Evolutionary conservation across 805 yeast genomes (phyloP), one percentile per base, ranked within the genome.

Genomic region (Suhomyces sp.): DNA sequence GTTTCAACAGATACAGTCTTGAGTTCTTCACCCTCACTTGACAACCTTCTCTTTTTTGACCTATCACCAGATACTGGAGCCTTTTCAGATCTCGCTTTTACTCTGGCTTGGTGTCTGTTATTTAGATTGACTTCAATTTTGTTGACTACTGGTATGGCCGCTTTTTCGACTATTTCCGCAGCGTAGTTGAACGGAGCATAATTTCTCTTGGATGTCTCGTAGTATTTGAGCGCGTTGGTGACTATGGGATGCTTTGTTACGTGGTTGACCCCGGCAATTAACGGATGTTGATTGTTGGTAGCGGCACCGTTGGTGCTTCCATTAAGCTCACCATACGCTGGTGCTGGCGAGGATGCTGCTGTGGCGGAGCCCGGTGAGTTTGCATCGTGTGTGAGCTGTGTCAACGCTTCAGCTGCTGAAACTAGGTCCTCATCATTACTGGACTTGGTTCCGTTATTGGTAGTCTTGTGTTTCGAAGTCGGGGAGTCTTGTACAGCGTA

Each of bases 1-100:
- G 90, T 82, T 50, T 87, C 95, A 37, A 78, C 71, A 0, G 83
- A 73, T 54, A 79, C 63, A 26, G 54, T 63, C 9, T 26, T 33
- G 14, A 34, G 26, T 6, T 30, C 39, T 16, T 25, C 35, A 13
- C 31, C 29, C 3, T 35, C 34, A 19, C 36, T 27, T 5, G 38
- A 43, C 52, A 38, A 55, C 54, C 54, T 39, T 52, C 54, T 51
- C 48, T 40, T 53, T 52, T 32, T 60, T 34, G 31, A 16, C 2
- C 21, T 26, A 10, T 23, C 28, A 4, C 43, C 34, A 4, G 33
- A 26, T 6, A 41, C 40, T n/a, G 32, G 44, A 11, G 43, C 44
- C 33, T 46, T 51, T 35, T 51, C 50, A 27, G 47, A 35, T 25
- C 46, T 45, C 10, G 46, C 50, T 14, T 40, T 35, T 15, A 17